These are phyloP conservation scores for Purpureocillium takamizusanense DNA, from an alignment of 2,329 filamentous ascomycete species.

Conservation along the genomic window DNA sequence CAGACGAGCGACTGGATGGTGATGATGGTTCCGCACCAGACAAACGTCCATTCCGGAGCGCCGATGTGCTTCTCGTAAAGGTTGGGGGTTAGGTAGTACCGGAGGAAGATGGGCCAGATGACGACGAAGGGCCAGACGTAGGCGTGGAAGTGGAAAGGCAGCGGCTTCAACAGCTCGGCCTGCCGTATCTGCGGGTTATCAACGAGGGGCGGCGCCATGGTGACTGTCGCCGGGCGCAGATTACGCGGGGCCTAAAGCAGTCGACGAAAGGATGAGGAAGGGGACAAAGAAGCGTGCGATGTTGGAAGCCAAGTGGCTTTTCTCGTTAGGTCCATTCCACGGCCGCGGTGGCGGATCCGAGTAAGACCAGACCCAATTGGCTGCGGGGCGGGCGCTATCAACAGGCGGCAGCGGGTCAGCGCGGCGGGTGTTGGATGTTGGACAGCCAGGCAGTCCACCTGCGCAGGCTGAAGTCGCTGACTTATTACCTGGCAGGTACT, in stretches of 20 bases:
- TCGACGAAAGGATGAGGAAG: conserved; percentile 1
- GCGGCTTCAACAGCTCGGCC: conserved; percentile 80
- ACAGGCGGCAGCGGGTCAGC: too few species aligned
- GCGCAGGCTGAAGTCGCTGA: too few species aligned
- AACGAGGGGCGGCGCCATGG: conserved; percentile 68
- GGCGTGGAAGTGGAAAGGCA: conserved; percentile 70
- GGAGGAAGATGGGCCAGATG: conserved; percentile 85
- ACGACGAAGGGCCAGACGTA: conserved; percentile 92
- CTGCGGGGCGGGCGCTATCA: too few species aligned
- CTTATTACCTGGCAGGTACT: too few species aligned
- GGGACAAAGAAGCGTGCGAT: not conserved
- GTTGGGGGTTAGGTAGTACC: conserved; percentile 73
- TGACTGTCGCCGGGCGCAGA: conserved; percentile 4
- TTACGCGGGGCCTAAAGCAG: conserved; percentile 1
- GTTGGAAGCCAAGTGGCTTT: not conserved
- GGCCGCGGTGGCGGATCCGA: too few species aligned
- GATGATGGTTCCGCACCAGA: conserved; percentile 82
- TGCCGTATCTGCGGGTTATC: conserved; percentile 84
- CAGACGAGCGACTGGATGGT: conserved; percentile 82
- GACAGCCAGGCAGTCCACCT: too few species aligned
- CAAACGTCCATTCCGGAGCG: conserved; percentile 96
- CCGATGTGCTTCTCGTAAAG: conserved; percentile 87
- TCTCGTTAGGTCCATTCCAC: too few species aligned
- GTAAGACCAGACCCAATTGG: too few species aligned
- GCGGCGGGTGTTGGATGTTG: too few species aligned